phyloP scores from a whole-genome alignment of 1,139 yeast genomes.

The Saccharomyces hybrid region DNA sequence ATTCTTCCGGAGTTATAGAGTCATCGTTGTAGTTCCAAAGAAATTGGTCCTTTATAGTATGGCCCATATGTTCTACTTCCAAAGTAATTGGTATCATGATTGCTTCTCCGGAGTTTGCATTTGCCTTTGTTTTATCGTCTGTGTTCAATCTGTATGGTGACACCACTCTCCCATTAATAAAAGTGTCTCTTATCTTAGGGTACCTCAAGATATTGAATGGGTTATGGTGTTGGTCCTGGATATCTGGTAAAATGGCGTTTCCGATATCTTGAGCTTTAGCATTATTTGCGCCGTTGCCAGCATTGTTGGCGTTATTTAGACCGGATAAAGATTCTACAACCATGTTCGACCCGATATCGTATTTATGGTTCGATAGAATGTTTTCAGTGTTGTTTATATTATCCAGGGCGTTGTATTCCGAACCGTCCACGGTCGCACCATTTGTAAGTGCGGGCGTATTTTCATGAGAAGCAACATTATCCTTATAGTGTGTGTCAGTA shows the following conservation, averaged over 20 bases:
- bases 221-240: conserved; percentile 26
- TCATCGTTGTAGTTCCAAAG: conserved; percentile 86
- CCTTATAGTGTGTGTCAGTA: conserved; percentile 15
- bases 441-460: conserved; percentile 14
- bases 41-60: conserved; percentile 69
- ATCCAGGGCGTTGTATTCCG: conserved; percentile 3
- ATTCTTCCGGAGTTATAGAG: conserved; percentile 72
- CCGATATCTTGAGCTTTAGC: conserved; percentile 11
- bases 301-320: background rate
- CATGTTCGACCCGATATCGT: background rate
- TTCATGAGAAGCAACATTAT: conserved; percentile 9
- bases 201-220: conserved; percentile 27
- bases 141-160: conserved; percentile 26
- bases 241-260: conserved; percentile 27
- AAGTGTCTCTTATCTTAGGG: conserved; percentile 30
- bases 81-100: conserved; percentile 73
- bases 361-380: background rate
- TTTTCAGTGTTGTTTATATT: conserved; percentile 14
- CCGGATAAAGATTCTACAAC: background rate
- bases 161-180: conserved; percentile 29
- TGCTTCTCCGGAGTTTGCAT: conserved; percentile 18
- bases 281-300: background rate
- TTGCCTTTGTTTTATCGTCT: conserved; percentile 7
- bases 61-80: conserved; percentile 58
- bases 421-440: background rate